Conservation (phyloP, 2,329 filamentous ascomycete species). For the Beauveria australis region DNA sequence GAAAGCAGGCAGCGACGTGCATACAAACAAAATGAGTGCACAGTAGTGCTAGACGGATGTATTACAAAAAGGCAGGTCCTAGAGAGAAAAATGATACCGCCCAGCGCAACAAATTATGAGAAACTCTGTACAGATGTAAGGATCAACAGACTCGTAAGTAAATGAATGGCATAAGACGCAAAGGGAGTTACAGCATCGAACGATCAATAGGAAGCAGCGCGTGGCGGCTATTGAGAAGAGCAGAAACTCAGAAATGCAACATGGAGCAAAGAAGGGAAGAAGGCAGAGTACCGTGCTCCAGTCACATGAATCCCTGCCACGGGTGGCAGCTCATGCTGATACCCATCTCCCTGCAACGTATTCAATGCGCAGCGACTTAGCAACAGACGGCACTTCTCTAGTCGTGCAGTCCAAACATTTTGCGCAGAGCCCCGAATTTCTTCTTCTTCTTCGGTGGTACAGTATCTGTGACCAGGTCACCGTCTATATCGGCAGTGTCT, state of each 20-base stretch:
- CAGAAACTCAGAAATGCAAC: neutral
- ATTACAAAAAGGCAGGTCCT: no score
- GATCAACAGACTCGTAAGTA: neutral
- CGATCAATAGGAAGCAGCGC: neutral
- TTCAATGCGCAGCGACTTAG: neutral
- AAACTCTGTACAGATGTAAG: neutral
- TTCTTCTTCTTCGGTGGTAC: constrained; percentile 38
- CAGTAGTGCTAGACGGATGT: neutral
- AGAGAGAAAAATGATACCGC: neutral
- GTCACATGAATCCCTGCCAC: neutral
- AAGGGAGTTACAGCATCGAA: neutral
- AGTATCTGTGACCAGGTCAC: constrained; percentile 8
- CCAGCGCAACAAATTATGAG: neutral
- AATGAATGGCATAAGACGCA: neutral
- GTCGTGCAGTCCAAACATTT: constrained; percentile 50
- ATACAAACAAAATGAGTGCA: neutral
- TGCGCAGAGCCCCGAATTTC: constrained; percentile 59
- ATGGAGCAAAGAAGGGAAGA: neutral
- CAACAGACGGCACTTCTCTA: constrained; percentile 19
- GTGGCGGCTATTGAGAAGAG: neutral
- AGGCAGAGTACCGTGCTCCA: neutral
- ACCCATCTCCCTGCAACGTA: neutral
- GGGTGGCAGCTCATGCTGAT: neutral
- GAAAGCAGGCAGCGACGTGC: no score
- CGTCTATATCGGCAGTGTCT: constrained; percentile 6